Evolutionary conservation across 768 basidiomycete genomes (phyloP), one percentile per base, ranked within the genome.

Genomic region (Russula ochroleuca): DNA sequence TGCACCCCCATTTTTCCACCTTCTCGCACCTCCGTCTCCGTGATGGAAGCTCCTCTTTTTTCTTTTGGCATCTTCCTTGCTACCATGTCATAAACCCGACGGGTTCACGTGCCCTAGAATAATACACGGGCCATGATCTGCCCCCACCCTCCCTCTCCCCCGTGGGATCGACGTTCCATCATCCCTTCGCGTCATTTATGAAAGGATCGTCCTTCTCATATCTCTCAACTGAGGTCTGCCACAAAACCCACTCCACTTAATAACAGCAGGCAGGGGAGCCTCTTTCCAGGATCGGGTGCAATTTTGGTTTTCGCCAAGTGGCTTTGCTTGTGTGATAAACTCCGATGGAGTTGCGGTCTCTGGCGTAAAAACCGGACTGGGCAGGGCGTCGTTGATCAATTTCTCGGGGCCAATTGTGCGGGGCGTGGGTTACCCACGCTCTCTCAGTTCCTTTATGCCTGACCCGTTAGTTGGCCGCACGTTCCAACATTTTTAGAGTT

Each of bases 321-420:
- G 19, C 21, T 15, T 43, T 35, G 37, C 61, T 13, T 23, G 17
- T 21, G n/a, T 21, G 21, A 21, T 21, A n/a, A 58, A 45, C 60
- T 50, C 47, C 57, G 40, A 59, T 48, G 57, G 28, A 37, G 19
- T 28, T 10, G 54, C 2, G 10, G 38, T 14, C 40, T 2, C 19
- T 41, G 40, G 55, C 50, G 41, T 28, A 43, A 35, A 10, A 45
- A 10, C 49, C 33, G n/a, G 19, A 21, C 45, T 47, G 43, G n/a
- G 43, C 10, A 17, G 14, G 56, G 57, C 62, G 57, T 63, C 33
- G 56, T 63, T 63, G 50, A 63, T 63, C 57, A 45, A 63, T 63
- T 47, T 59, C 19, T 28, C 50, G 41, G 35, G 43, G 45, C 50
- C 57, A 43, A 55, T 25, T 52, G 57, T 35, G 7, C 4, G 51